Evolutionary conservation across 306 rosid species (phyloP).

Genomic region (Vigna trinervia): DNA sequence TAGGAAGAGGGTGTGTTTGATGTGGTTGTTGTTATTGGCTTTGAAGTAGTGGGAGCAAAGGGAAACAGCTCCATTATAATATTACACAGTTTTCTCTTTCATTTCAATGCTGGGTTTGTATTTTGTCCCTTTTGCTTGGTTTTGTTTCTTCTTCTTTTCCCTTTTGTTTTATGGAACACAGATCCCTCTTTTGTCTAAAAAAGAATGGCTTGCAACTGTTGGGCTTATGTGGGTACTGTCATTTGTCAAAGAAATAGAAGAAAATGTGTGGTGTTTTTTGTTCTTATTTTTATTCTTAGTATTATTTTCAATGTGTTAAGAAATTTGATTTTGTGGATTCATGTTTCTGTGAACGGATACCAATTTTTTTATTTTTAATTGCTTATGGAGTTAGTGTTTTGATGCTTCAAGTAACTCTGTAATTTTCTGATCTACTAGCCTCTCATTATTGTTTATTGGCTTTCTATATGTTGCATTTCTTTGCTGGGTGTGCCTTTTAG

Average conservation of each 20-base stretch:
- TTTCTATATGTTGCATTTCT: not conserved
- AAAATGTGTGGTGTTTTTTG: constrained; percentile 32
- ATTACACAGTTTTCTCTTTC: constrained; percentile 35
- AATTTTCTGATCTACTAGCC: constrained; percentile 42
- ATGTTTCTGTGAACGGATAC: constrained; percentile 1
- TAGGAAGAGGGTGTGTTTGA: not conserved
- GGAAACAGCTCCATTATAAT: constrained; percentile 12
- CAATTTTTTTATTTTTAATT: constrained; percentile 20
- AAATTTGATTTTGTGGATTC: constrained; percentile 3
- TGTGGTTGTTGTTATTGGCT: constrained; percentile 1
- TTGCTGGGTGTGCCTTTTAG: constrained; percentile 27
- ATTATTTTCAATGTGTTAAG: not conserved
- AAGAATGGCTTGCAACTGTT: constrained; percentile 30
- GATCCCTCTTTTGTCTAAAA: constrained; percentile 39
- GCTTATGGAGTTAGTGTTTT: constrained; percentile 42
- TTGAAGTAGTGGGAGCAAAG: constrained; percentile 21
- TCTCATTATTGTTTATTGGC: constrained; percentile 19
- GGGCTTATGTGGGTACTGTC: constrained; percentile 34
- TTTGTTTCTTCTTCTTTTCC: not conserved
- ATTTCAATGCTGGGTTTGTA: constrained; percentile 54
- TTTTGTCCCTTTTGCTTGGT: constrained; percentile 25
- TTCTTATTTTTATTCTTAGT: not conserved
- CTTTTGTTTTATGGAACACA: not conserved
- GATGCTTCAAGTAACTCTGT: not conserved
- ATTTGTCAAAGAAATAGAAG: not conserved